A percentile compares a stretch with the other conserved stretches of the same genome.
These are phyloP conservation scores for Azolla pinnata DNA, from an alignment of 75 land plant genomes.

Conservation along the genomic window DNA sequence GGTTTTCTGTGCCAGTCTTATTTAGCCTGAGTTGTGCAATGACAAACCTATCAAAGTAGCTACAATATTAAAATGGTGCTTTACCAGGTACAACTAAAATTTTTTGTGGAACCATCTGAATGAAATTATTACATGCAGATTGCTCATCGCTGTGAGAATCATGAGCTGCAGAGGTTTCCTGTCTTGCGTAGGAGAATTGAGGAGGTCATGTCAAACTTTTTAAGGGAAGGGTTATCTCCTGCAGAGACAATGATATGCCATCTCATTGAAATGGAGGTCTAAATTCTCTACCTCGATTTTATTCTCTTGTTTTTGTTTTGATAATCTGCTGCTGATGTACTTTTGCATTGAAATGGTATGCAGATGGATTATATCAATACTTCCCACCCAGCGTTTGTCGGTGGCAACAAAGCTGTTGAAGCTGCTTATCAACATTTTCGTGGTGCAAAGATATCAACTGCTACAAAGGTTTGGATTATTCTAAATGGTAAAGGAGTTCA, in stretches of 20 bases:
- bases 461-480: no score
- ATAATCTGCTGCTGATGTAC: no score
- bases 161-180: constrained; percentile 36
- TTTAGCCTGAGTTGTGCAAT: no score
- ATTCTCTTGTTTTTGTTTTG: no score
- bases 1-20: no score
- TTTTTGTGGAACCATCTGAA: neutral
- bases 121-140: constrained; percentile 15
- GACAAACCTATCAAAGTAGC: no score
- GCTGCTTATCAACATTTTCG: constrained; percentile 22
- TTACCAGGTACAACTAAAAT: neutral
- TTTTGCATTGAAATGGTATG: constrained; percentile 1
- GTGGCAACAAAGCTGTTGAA: constrained; percentile 29
- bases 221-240: constrained; percentile 35
- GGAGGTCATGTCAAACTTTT: constrained; percentile 31
- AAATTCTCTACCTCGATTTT: no score
- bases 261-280: constrained; percentile 49
- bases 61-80: no score
- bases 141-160: constrained; percentile 32
- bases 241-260: constrained; percentile 42
- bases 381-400: constrained; percentile 25
- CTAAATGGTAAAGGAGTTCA: no score
- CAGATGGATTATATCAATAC: constrained; percentile 34
- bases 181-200: constrained; percentile 28
- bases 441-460: no score